Evolutionary conservation across 2,329 filamentous ascomycete species (phyloP), one percentile per base, ranked within the genome.

Genomic region (Aspergillus fischeri): DNA sequence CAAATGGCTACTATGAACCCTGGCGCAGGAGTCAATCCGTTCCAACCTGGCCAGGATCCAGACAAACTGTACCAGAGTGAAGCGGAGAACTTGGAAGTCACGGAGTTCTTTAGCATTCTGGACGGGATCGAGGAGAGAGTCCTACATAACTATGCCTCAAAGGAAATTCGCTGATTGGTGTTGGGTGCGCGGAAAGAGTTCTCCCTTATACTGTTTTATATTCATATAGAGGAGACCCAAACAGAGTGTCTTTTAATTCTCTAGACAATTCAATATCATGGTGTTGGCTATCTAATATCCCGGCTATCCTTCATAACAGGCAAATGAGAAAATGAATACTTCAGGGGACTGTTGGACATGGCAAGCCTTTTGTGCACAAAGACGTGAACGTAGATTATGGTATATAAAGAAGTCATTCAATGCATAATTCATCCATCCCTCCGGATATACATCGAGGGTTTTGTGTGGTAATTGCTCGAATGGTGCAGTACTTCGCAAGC

Each of bases 21-120:
- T 49, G 86, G 86, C 63, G 84, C 83, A 69, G 77, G 75, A 49
- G 76, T 76, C 48, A 79, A 92, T 70, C 89, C 94, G 79, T 96
- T 96, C 75, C 92, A 90, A 29, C 92, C 94, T 1, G 92, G 93
- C 25, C 89, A 94, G 69, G 95, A 99, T 71, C 91, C 92, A 0
- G 90, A 97, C 77, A 99, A 99, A 81, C 85, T 96, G 73, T 99
- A 97, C 77, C 81, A 88, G 73, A 90, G 82, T 49, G 94, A 99
- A 78, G 90, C 90, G 2, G 94, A 99, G 81, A 99, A 99, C 75
- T 76, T 99, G 61, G 92, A 95, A 66, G 94, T 99, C 25, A 83
- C 96, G 68, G 92, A 96, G 73, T 93, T 97, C 75, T 90, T 91
- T 72, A 97, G 90, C 68, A 91, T 97, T 61, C 78, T 97, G 58